Percentiles rank a stretch among this genome's conserved stretches.
Conservation (phyloP, 495 filamentous ascomycete genomes). For the Trichodelitschia bisporula region DNA sequence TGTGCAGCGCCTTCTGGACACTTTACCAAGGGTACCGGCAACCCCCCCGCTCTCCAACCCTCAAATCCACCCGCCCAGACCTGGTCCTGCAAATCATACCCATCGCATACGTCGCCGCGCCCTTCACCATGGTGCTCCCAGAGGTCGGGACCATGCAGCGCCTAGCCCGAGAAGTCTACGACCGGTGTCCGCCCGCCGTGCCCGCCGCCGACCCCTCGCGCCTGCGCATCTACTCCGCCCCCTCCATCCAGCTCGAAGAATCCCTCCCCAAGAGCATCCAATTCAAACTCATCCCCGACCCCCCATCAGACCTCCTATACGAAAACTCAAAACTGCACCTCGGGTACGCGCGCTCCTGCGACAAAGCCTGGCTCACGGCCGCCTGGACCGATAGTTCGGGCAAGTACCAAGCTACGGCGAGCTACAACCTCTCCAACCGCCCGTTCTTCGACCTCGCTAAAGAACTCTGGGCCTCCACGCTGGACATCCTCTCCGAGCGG, state of each 20-base stretch:
- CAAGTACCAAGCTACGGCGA: slow-evolving; percentile 46
- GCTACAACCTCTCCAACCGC: slow-evolving; percentile 42
- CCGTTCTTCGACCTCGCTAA: slow-evolving; percentile 35
- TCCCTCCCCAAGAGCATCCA: slow-evolving; percentile 44
- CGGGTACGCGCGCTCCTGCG: slow-evolving; percentile 57
- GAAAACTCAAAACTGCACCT: slow-evolving; percentile 72
- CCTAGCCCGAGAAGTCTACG: slow-evolving; percentile 68
- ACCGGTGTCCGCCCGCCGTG: slow-evolving; percentile 36
- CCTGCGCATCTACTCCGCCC: slow-evolving; percentile 23
- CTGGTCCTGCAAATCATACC: slow-evolving; percentile 69
- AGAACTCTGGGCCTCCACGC: slow-evolving; percentile 72
- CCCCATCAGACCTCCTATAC: slow-evolving; percentile 48
- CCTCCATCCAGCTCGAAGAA: slow-evolving; percentile 54
- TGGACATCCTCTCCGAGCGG: slow-evolving; percentile 42
- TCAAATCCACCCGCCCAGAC: slow-evolving; percentile 21
- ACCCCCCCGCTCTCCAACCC: too few species aligned
- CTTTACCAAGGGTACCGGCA: background rate
- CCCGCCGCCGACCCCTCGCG: slow-evolving; percentile 13
- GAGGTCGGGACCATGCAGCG: slow-evolving; percentile 37
- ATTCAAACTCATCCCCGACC: slow-evolving; percentile 47
- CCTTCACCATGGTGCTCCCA: slow-evolving; percentile 38
- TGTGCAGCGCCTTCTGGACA: slow-evolving; percentile 16
- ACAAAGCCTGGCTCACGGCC: slow-evolving; percentile 67
- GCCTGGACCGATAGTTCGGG: slow-evolving; percentile 85
- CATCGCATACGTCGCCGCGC: slow-evolving; percentile 39